Percentiles rank a stretch among this genome's conserved stretches.
phyloP scores from a whole-genome alignment of 805 yeast species.

The Peterozyma toletana region DNA sequence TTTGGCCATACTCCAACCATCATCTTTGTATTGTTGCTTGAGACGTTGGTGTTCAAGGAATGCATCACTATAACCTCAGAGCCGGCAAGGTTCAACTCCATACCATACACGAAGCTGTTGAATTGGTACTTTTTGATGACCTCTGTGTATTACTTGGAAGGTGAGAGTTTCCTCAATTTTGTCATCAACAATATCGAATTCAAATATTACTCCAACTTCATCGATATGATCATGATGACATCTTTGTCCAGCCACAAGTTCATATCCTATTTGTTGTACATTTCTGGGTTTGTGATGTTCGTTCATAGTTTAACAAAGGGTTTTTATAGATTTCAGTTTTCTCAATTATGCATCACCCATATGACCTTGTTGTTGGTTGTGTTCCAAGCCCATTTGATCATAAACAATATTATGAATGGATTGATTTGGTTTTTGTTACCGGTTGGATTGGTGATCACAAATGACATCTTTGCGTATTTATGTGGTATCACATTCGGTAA shows the following conservation, averaged over 20 bases:
- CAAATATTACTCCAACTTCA: background rate
- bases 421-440: conserved; percentile 93
- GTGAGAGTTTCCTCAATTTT: conserved; percentile 69
- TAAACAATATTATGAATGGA: conserved; percentile 83
- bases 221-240: conserved; percentile 14
- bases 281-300: conserved; percentile 83
- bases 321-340: conserved; percentile 84
- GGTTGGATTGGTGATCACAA: conserved; percentile 83
- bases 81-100: conserved; percentile 69
- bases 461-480: conserved; percentile 92
- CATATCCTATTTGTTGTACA: conserved; percentile 75
- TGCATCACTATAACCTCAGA: conserved; percentile 80
- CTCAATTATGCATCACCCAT: conserved; percentile 88
- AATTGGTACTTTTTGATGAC: conserved; percentile 90
- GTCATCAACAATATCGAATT: conserved; percentile 26
- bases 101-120: conserved; percentile 76
- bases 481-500: conserved; percentile 96
- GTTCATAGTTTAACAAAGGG: conserved; percentile 88
- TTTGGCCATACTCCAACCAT: conserved; percentile 86
- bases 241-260: conserved; percentile 65
- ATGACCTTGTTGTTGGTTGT: conserved; percentile 88
- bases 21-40: conserved; percentile 61
- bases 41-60: conserved; percentile 82
- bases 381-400: conserved; percentile 89
- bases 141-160: conserved; percentile 86